phyloP scores from a whole-genome alignment of 306 rosid genomes.

The Sophora flavescens region DNA sequence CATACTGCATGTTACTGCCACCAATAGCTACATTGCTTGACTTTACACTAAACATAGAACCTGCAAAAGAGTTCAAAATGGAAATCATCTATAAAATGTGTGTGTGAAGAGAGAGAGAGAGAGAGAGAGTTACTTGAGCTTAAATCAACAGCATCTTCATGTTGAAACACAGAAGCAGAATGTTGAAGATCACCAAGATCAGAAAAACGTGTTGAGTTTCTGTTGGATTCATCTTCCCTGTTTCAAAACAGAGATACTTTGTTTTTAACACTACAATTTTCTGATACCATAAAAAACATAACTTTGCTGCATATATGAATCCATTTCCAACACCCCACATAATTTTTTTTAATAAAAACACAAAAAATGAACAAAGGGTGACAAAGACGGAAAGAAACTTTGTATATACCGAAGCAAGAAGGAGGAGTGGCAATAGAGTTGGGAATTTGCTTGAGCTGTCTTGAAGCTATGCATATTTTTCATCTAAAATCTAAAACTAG shows the following conservation, averaged over 20 bases:
- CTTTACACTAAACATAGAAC: slow-evolving; percentile 65
- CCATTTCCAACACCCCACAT: not conserved
- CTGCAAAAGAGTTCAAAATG: slow-evolving; percentile 50
- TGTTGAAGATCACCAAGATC: slow-evolving; percentile 79
- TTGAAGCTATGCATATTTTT: slow-evolving; percentile 77
- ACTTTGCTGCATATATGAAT: slow-evolving; percentile 16
- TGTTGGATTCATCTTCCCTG: slow-evolving; percentile 67
- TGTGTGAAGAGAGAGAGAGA: not conserved
- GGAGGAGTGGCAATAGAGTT: slow-evolving; percentile 65
- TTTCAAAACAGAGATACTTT: slow-evolving; percentile 46
- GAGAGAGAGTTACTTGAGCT: slow-evolving; percentile 65
- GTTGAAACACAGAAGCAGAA: slow-evolving; percentile 67
- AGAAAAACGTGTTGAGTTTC: slow-evolving; percentile 59
- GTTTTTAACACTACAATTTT: slow-evolving; percentile 6
- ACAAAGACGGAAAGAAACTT: slow-evolving; percentile 1
- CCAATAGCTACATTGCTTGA: slow-evolving; percentile 59
- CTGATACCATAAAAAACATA: not conserved
- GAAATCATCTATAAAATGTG: not conserved
- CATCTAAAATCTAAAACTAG: not conserved
- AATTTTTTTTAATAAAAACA: not conserved
- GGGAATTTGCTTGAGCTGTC: slow-evolving; percentile 60
- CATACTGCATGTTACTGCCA: slow-evolving; percentile 63
- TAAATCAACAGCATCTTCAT: slow-evolving; percentile 80
- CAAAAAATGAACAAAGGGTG: not conserved
- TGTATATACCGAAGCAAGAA: slow-evolving; percentile 61